phyloP scores from a whole-genome alignment of 2,329 filamentous ascomycete species.

The Pseudocercospora fuligena region DNA sequence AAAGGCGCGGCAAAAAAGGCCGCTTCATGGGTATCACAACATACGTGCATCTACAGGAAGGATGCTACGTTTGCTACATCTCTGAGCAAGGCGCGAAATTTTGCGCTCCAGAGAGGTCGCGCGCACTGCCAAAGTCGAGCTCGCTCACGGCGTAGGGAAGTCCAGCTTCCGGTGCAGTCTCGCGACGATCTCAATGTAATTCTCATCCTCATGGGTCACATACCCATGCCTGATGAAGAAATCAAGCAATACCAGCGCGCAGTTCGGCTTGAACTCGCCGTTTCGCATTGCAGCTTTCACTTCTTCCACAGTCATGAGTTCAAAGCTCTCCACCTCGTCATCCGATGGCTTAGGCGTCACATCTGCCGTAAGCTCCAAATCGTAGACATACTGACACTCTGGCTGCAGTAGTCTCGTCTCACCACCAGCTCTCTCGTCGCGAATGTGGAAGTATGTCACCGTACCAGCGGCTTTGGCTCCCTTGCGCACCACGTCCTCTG shows the following conservation, averaged over 20 bases:
- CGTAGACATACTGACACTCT: constrained; percentile 89
- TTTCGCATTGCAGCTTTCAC: constrained; percentile 70
- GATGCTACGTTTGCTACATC: constrained; percentile 4
- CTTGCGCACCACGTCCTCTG: constrained; percentile 69
- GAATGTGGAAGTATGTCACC: constrained; percentile 84
- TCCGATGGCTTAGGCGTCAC: constrained; percentile 78
- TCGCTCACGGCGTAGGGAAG: constrained; percentile 62
- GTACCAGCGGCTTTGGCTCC: constrained; percentile 66
- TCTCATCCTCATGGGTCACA: constrained; percentile 74
- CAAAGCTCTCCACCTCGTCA: constrained; percentile 85
- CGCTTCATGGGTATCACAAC: constrained; percentile 23
- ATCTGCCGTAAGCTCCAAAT: constrained; percentile 74
- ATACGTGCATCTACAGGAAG: constrained; percentile 7
- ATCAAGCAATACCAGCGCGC: constrained; percentile 79
- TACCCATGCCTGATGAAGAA: constrained; percentile 89
- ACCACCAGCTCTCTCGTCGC: constrained; percentile 75
- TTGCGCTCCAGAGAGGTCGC: not conserved
- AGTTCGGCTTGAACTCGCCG: constrained; percentile 92
- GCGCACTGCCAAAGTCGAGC: not conserved
- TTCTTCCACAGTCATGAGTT: constrained; percentile 76
- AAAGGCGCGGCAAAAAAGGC: not conserved
- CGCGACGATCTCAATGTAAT: constrained; percentile 75
- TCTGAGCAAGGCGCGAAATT: not conserved
- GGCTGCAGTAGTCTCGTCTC: constrained; percentile 84
- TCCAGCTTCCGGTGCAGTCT: constrained; percentile 79